A percentile compares a stretch with the other conserved stretches of the same genome.
Conservation (phyloP, 1,284 basidiomycete genomes). For the Ceratobasidium sp. region DNA sequence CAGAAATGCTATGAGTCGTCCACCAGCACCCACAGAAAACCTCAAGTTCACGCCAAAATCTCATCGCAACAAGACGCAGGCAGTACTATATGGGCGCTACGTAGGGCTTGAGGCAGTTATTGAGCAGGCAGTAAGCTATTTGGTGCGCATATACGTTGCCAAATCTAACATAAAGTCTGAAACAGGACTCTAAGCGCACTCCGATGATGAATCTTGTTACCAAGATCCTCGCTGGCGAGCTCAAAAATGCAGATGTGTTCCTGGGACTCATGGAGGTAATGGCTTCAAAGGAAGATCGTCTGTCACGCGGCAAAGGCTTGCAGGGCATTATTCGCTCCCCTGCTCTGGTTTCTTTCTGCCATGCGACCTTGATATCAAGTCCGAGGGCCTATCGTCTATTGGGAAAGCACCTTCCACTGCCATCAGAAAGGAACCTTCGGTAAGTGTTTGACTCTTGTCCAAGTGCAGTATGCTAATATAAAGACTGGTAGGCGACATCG, state of each 20-base stretch:
- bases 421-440: constrained; percentile 50
- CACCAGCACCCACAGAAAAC: neutral
- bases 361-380: constrained; percentile 52
- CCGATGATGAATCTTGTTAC: constrained; percentile 8
- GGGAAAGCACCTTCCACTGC: constrained; percentile 51
- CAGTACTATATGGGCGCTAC: neutral
- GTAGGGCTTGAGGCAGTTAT: neutral
- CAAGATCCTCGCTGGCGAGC: constrained; percentile 49
- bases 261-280: constrained; percentile 54
- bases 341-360: constrained; percentile 53
- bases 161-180: neutral
- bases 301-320: constrained; percentile 54
- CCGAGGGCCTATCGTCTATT: constrained; percentile 53
- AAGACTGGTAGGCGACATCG: neutral
- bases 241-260: constrained; percentile 52
- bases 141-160: neutral
- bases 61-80: neutral
- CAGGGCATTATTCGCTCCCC: constrained; percentile 57
- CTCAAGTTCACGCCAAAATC: neutral
- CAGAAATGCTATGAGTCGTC: neutral
- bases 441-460: constrained; percentile 45
- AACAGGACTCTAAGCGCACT: neutral
- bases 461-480: neutral
- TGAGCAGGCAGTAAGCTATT: constrained; percentile 8
- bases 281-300: constrained; percentile 50